Percentiles rank a stretch among this genome's conserved stretches.
These are phyloP conservation scores for Eucalyptus polybractea DNA, from an alignment of 345 rosid species.

Conservation along the genomic window DNA sequence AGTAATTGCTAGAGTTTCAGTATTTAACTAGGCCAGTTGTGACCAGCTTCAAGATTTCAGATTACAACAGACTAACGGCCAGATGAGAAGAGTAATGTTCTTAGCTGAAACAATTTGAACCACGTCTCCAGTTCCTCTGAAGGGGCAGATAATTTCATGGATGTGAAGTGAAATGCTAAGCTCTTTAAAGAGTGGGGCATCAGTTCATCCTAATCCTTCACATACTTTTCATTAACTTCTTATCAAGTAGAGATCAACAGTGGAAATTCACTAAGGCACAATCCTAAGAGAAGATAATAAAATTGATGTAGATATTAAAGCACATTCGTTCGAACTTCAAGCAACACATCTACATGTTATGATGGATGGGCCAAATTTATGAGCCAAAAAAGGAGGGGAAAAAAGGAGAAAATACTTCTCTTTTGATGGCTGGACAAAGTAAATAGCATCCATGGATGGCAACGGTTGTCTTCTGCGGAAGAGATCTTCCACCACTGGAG, in stretches of 20 bases:
- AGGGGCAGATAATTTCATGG: background rate
- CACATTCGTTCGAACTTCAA: background rate
- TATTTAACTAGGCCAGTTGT: background rate
- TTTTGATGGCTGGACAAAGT: conserved; percentile 81
- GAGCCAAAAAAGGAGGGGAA: background rate
- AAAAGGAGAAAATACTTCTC: conserved; percentile 45
- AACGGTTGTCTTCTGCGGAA: conserved; percentile 86
- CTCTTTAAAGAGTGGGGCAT: background rate
- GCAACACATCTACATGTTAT: background rate
- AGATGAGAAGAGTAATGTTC: background rate
- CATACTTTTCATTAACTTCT: background rate
- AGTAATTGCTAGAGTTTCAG: background rate
- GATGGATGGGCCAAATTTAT: background rate
- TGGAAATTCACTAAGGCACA: background rate
- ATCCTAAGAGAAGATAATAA: background rate
- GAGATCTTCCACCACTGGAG: conserved; percentile 93
- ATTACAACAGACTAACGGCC: background rate
- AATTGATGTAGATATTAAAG: background rate
- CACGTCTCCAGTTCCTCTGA: background rate
- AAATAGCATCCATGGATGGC: conserved; percentile 83
- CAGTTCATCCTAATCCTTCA: background rate
- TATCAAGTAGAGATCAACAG: background rate
- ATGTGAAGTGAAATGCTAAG: background rate
- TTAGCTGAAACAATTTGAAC: background rate
- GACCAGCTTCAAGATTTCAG: background rate